Conservation (phyloP, 495 filamentous ascomycete genomes). For the Penicillium daleae region DNA sequence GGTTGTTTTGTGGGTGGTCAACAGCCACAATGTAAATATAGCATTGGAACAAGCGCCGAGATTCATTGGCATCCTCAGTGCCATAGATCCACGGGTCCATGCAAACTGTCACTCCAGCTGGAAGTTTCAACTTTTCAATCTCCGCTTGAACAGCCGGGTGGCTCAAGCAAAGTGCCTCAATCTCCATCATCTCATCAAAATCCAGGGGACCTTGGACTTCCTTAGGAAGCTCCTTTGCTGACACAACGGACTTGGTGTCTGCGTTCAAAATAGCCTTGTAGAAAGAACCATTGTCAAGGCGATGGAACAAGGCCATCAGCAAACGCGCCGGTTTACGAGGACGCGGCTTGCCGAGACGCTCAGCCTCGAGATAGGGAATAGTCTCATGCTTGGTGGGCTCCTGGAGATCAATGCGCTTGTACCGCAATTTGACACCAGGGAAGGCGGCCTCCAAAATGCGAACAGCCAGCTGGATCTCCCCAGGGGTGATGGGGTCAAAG, state of each 20-base stretch:
- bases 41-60: constrained; percentile 47
- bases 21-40: constrained; percentile 48
- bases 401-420: constrained; percentile 51
- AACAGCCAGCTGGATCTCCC: constrained; percentile 47
- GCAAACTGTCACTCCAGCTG: constrained; percentile 43
- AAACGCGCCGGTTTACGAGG: constrained; percentile 44
- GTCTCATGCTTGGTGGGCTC: constrained; percentile 49
- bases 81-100: constrained; percentile 54
- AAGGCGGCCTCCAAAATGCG: constrained; percentile 45
- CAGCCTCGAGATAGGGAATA: constrained; percentile 47
- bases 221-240: constrained; percentile 45
- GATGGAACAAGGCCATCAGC: constrained; percentile 46
- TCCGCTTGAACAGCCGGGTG: constrained; percentile 49
- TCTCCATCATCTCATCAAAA: constrained; percentile 46
- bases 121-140: constrained; percentile 48
- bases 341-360: constrained; percentile 37
- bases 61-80: constrained; percentile 40
- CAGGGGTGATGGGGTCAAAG: constrained; percentile 47
- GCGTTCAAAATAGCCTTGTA: constrained; percentile 49
- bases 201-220: constrained; percentile 47
- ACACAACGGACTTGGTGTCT: constrained; percentile 43
- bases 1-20: constrained; percentile 58
- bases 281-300: constrained; percentile 46
- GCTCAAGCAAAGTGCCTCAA: constrained; percentile 43
- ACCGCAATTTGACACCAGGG: constrained; percentile 43